Evolutionary conservation across 805 yeast genomes (phyloP), one percentile per base, ranked within the genome.

Genomic region (Candida awuae): DNA sequence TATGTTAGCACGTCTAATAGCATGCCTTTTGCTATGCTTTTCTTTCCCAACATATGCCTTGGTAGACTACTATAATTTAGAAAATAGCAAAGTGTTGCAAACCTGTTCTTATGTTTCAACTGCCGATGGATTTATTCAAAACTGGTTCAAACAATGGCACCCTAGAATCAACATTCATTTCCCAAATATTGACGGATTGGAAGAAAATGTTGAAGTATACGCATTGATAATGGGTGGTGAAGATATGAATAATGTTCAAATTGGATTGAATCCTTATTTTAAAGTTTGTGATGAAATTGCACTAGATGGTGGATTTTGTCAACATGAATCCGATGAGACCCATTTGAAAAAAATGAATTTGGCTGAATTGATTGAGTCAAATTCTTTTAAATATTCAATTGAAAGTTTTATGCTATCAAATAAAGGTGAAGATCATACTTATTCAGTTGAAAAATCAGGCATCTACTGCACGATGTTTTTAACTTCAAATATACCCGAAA

Each of bases 281-380:
- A 56, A 58, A 42, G 50, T 59, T 18, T 59, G 64, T 45, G 64
- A 59, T 38, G 63, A 58, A 39, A 37, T 41, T 28, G 52, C 63
- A 1, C 16, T 46, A 18, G 45, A 45, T 9, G 26, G 34, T 2
- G 47, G 50, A 4, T 35, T 47, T 27, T 59, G 63, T 41, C 39
- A 48, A 5, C 54, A 48, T 28, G 42, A 46, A 1, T 12, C 44
- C 2, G 44, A 34, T 14, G 53, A 51, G 5, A 37, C 42, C 18
- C 33, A 29, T n/a, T 33, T 28, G 6, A 32, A 36, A 16, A 41
- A 38, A 22, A 30, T 32, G 7, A 29, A 54, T 3, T 31, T 59
- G 9, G 28, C 37, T 3, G 52, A 56, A 9, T 32, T 48, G 12
- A 38, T 59, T 10, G 49, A 48, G 7, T 17, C 44, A 4, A 41